Base-by-base conservation (phyloP, 1,284 basidiomycete species). In the Limonomyces culmigenus region DNA sequence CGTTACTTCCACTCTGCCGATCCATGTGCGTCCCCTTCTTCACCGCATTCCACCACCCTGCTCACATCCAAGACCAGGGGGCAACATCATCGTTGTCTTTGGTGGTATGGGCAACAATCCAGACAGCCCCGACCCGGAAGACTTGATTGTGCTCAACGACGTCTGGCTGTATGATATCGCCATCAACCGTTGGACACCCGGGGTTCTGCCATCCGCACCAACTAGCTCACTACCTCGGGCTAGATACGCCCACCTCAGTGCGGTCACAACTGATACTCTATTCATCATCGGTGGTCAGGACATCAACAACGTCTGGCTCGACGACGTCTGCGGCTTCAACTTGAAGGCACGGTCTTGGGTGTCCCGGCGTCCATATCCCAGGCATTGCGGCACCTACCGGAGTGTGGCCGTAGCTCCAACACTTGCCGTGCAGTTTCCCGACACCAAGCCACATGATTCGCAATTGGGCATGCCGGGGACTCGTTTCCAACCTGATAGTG, bases 261-360 rank as follows among this genome's bases (percentile, higher is more conserved):
- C 85, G 6, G 67, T 92, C 31, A 80, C 85, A 8, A 65, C 77
- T 4, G 74, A 83, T 50, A 68, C 77, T 29, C 68, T 97, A n/a
- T 80, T 92, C 54, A 70, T 97, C 47, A 87, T 93, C 37, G 92
- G 92, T 6, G 92, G 92, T 3, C 92, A 96, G 52, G 86, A 95
- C 51, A 71, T 86, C 44, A 74, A 70, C 42, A 91, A 88, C 50
- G 77, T 84, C 32, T 88, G 86, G 80, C 62, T 89, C n/a, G 85
- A 92, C 52, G 87, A 93, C 45, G 70, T 91, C 39, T 83, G 85
- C 52, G 77, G 89, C 8, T 89, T 79, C 44, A 86, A 95, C 52
- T 65, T 96, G 19, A 50, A 63, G 14, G 54, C 60, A 4, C 70
- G 70, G 46, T 60, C 67, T 1, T 95, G 91, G 89, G 67, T 85